Conservation (phyloP, 345 rosid species). For the Acer saccharum region DNA sequence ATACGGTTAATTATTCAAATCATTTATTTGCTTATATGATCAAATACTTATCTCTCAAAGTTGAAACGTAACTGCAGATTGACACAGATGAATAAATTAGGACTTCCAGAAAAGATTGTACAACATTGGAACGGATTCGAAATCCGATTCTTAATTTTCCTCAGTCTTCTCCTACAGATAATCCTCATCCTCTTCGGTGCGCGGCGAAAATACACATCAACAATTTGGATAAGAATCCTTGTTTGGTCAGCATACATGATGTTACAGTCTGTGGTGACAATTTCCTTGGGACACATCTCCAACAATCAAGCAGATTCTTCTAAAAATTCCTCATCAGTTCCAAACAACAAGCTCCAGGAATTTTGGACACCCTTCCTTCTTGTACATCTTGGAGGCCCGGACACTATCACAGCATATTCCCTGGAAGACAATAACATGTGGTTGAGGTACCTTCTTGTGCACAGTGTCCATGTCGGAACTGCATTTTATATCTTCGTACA, state of each 20-base stretch:
- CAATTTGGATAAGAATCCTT: background rate
- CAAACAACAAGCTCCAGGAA: background rate
- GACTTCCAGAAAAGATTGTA: too few species aligned
- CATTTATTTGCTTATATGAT: too few species aligned
- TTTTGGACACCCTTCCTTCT: constrained; percentile 44
- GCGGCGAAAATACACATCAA: background rate
- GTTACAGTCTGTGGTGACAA: constrained; percentile 19
- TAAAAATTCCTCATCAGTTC: too few species aligned
- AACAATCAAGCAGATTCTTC: background rate
- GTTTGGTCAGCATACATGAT: constrained; percentile 21
- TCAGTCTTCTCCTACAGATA: constrained; percentile 20
- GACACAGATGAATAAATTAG: too few species aligned
- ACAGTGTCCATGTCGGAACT: constrained; percentile 23
- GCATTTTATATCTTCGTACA: constrained; percentile 26
- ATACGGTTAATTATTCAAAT: too few species aligned
- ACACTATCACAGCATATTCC: constrained; percentile 45
- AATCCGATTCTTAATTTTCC: constrained; percentile 13
- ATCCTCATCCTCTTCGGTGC: constrained; percentile 8
- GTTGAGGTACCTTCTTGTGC: constrained; percentile 37
- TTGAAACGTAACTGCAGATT: too few species aligned
- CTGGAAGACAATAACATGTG: constrained; percentile 45
- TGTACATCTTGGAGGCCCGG: constrained; percentile 47
- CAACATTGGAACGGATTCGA: constrained; percentile 3
- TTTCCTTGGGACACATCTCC: constrained; percentile 5
- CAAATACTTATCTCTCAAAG: too few species aligned